Percentiles rank a stretch among this genome's conserved stretches.
Conservation (phyloP, 1,139 yeast species). For the Kodamaea fungicola region DNA sequence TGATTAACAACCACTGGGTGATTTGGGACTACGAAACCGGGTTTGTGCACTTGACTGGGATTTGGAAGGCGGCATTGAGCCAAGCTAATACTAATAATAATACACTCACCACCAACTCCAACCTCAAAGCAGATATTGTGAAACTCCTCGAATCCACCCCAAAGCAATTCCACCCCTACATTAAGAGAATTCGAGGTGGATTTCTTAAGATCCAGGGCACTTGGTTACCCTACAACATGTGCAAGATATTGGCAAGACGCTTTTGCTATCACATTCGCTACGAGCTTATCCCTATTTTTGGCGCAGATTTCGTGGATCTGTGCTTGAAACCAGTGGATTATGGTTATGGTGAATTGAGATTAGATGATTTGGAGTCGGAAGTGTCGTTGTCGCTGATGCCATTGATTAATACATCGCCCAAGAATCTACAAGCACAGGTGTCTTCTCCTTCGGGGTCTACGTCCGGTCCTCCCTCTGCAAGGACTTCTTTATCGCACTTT, state of each 20-base stretch:
- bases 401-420: background rate
- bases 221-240: constrained; percentile 78
- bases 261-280: constrained; percentile 78
- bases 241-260: constrained; percentile 64
- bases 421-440: too few species aligned
- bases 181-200: constrained; percentile 85
- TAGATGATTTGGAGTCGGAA: constrained; percentile 24
- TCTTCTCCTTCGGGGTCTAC: too few species aligned
- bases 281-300: constrained; percentile 78
- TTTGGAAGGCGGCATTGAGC: constrained; percentile 73
- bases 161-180: constrained; percentile 55
- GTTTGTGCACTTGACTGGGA: constrained; percentile 84
- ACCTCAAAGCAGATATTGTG: constrained; percentile 72
- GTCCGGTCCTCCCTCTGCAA: too few species aligned
- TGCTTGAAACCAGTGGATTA: constrained; percentile 65
- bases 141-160: constrained; percentile 73
- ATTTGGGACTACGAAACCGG: constrained; percentile 91
- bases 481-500: too few species aligned
- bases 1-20: constrained; percentile 62
- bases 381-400: constrained; percentile 1
- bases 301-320: constrained; percentile 62
- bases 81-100: constrained; percentile 10
- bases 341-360: constrained; percentile 65
- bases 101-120: constrained; percentile 14
- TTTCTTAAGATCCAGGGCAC: constrained; percentile 92